Evolutionary conservation across 176 grass and related monocot genomes (phyloP).

Genomic region (Luzula sylvatica): DNA sequence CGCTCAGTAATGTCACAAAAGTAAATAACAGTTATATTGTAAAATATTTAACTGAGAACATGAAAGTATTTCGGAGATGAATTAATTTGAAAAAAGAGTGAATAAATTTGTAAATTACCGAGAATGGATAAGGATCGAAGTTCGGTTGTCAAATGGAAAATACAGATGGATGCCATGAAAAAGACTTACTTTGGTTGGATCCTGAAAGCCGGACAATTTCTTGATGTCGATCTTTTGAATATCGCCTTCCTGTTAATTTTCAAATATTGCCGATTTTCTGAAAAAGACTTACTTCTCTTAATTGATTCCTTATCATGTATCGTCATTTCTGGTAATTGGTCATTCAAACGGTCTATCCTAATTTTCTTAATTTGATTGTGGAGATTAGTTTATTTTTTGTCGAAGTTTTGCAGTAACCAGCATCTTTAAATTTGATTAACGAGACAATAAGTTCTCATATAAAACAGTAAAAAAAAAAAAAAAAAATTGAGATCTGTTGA

Average conservation of each 20-base stretch:
- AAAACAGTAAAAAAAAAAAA: neutral
- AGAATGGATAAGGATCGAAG: constrained; percentile 15
- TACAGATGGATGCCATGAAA: constrained; percentile 13
- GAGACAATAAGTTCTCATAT: neutral
- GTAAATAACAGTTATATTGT: too few relatives aligned
- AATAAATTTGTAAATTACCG: neutral
- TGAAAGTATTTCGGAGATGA: too few relatives aligned
- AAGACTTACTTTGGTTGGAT: constrained; percentile 22
- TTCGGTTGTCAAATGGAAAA: constrained; percentile 13
- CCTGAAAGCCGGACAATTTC: constrained; percentile 1
- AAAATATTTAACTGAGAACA: too few relatives aligned
- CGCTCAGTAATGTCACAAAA: too few relatives aligned
- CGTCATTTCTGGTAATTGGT: constrained; percentile 8
- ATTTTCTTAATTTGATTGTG: neutral
- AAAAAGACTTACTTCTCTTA: constrained; percentile 8
- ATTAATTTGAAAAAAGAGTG: constrained; percentile 1
- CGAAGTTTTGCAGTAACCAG: neutral
- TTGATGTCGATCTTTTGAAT: neutral
- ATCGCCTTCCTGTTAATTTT: constrained; percentile 21
- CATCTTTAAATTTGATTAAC: neutral
- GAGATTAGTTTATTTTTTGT: neutral
- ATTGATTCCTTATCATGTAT: constrained; percentile 3
- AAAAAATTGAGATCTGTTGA: too few relatives aligned
- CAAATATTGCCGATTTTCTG: neutral
- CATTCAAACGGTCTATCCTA: neutral